phyloP scores from a whole-genome alignment of 306 rosid species.

The Prunus dulcis region DNA sequence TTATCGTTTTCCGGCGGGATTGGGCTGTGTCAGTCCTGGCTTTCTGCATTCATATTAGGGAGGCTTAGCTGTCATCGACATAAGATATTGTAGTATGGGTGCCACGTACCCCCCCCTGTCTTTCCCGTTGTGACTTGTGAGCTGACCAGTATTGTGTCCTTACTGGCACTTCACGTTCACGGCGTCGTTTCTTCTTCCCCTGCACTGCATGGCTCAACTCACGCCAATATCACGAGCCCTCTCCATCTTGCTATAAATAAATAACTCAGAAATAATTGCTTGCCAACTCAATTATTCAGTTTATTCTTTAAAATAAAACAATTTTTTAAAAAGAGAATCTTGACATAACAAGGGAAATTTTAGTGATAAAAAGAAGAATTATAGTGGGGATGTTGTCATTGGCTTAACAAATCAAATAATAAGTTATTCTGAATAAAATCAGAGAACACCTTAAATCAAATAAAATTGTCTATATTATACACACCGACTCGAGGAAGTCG shows the following conservation, averaged over 20 bases:
- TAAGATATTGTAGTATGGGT: background rate
- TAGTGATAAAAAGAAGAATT: no score
- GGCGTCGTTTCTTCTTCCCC: constrained; percentile 19
- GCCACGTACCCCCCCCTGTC: constrained; percentile 50
- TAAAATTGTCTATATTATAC: no score
- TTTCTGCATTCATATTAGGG: constrained; percentile 41
- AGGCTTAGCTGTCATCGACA: constrained; percentile 46
- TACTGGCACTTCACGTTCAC: constrained; percentile 34
- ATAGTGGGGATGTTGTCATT: fast-evolving
- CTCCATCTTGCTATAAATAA: background rate
- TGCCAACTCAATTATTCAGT: background rate
- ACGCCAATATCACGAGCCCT: background rate
- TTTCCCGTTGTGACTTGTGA: background rate
- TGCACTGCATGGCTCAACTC: constrained; percentile 14
- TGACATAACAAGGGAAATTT: fast-evolving
- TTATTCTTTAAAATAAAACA: background rate
- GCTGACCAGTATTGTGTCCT: background rate
- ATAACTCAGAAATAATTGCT: background rate
- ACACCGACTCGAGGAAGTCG: fast-evolving
- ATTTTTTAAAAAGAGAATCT: no score
- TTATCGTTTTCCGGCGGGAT: constrained; percentile 48
- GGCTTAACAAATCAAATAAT: no score
- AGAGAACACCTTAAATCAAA: fast-evolving
- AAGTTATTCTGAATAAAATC: fast-evolving
- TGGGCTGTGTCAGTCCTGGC: background rate